Conservation (phyloP, 768 basidiomycete species). For the Psilocybe cyanescens region DNA sequence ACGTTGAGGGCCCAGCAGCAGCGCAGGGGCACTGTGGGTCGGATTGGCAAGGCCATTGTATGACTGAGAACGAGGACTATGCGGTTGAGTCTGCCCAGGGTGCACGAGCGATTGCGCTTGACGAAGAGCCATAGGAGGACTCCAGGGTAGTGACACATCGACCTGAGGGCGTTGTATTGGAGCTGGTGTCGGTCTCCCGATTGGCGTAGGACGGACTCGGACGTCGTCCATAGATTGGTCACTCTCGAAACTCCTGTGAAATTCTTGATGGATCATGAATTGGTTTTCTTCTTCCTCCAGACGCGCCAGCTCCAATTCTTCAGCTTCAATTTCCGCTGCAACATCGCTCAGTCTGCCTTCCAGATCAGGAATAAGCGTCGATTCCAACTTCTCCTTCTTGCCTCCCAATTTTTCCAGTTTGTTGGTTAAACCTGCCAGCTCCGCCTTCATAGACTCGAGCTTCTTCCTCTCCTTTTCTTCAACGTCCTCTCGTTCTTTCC, state of each 20-base stretch:
- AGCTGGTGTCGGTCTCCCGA: not conserved
- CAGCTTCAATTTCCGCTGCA: constrained; percentile 60
- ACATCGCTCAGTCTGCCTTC: constrained; percentile 68
- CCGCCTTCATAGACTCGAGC: constrained; percentile 58
- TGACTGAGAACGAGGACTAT: constrained; percentile 31
- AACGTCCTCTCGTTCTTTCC: constrained; percentile 44
- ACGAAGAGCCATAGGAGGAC: constrained; percentile 1
- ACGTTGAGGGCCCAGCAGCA: constrained; percentile 27
- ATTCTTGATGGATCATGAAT: constrained; percentile 7
- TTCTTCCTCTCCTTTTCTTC: constrained; percentile 56
- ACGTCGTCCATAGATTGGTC: constrained; percentile 8
- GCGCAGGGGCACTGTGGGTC: constrained; percentile 18
- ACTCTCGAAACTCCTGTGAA: constrained; percentile 7
- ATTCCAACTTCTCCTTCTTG: constrained; percentile 72
- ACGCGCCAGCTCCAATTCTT: constrained; percentile 34
- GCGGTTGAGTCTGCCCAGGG: constrained; percentile 10
- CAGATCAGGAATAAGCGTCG: constrained; percentile 59
- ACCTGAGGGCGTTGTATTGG: constrained; percentile 28
- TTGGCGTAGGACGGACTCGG: not conserved
- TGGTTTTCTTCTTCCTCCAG: constrained; percentile 28
- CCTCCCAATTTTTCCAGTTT: constrained; percentile 69
- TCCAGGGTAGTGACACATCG: constrained; percentile 14
- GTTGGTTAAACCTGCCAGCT: constrained; percentile 57
- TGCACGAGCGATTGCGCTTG: constrained; percentile 10
- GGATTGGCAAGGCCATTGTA: constrained; percentile 17